These are phyloP conservation scores for Hypoxylon sp. DNA, from an alignment of 2,329 filamentous ascomycete species.

Conservation along the genomic window DNA sequence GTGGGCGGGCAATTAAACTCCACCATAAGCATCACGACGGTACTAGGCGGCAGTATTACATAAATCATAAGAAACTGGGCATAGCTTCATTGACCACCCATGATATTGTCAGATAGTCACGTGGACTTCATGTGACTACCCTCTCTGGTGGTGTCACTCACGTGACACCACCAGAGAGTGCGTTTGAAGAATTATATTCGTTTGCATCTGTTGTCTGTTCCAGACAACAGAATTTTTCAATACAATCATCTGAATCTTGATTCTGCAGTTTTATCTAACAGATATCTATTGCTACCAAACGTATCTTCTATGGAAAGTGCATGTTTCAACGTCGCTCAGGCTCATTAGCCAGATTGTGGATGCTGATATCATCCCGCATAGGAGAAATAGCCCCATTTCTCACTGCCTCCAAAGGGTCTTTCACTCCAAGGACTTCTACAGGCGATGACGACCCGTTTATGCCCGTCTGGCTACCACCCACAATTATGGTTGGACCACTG, in stretches of 20 bases:
- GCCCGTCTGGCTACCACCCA: conserved; percentile 25
- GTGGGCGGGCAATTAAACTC: too few relatives aligned
- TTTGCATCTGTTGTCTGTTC: too few relatives aligned
- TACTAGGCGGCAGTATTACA: not conserved
- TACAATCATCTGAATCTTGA: too few relatives aligned
- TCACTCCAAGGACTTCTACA: conserved; percentile 11
- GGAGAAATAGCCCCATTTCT: conserved; percentile 33
- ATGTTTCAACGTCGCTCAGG: conserved; percentile 38
- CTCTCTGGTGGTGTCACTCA: too few relatives aligned
- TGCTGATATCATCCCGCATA: conserved; percentile 47
- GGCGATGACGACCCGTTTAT: conserved; percentile 27
- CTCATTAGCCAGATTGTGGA: conserved; percentile 48
- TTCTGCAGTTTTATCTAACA: too few relatives aligned
- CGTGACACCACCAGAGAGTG: too few relatives aligned
- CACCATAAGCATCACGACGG: not conserved
- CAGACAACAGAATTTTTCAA: too few relatives aligned
- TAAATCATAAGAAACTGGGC: not conserved
- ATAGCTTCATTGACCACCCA: conserved; percentile 2
- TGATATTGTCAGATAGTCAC: too few relatives aligned
- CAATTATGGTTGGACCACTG: conserved; percentile 42
- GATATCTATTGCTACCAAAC: conserved; percentile 15
- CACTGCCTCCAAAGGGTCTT: conserved; percentile 9
- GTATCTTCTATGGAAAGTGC: conserved; percentile 8
- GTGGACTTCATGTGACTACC: too few relatives aligned
- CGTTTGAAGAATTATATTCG: too few relatives aligned